Base-by-base conservation (phyloP, 371 early-diverging fungal species). In the Umbelopsis sp. region DNA sequence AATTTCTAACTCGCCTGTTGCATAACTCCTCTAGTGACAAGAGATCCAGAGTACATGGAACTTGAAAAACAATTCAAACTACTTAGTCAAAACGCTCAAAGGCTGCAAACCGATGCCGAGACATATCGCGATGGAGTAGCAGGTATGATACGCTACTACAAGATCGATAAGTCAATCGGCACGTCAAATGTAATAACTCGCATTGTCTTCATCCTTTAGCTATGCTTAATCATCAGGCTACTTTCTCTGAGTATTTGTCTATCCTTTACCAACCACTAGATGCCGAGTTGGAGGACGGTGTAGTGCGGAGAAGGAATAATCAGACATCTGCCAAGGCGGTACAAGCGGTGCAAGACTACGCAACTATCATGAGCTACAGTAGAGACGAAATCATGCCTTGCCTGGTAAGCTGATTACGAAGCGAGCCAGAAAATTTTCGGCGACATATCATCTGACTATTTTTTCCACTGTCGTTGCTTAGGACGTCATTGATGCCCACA, bases 51-150 rank as follows among this genome's bases (percentile, higher is more conserved):
- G 65, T 94, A 85, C 75, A 70, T 74, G 25, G 84, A 80, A n/a
- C 72, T 92, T 63, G 87, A 89, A 68, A 81, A 79, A 41, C 74
- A 81, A 38, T 90, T 94, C 69, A 86, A 84, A 65, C 76, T 83
- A 6, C 74, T 90, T 64, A 82, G 87, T 11, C 80, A 81, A 57
- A 66, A 76, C n/a, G 86, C 90, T 11, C 77, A 80, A 37, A 79
- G 76, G 63, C 80, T 95, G 1, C 70, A 86, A 24, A 83, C 81
- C 22, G 93, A 93, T 65, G 89, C 93, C 14, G 76, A 81, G 65
- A 86, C 88, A 66, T 94, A 91, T 77, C 91, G 93, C 66, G 93
- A 95, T 76, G 83, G 86, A 53, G 75, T 95, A 45, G 73, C 89
- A 8, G 79, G 89, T 88, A 78, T 65, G 53, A 22, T 29, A 41